These are phyloP conservation scores for Metschnikowia bowlesiae DNA, from an alignment of 805 yeast genomes.

Conservation along the genomic window DNA sequence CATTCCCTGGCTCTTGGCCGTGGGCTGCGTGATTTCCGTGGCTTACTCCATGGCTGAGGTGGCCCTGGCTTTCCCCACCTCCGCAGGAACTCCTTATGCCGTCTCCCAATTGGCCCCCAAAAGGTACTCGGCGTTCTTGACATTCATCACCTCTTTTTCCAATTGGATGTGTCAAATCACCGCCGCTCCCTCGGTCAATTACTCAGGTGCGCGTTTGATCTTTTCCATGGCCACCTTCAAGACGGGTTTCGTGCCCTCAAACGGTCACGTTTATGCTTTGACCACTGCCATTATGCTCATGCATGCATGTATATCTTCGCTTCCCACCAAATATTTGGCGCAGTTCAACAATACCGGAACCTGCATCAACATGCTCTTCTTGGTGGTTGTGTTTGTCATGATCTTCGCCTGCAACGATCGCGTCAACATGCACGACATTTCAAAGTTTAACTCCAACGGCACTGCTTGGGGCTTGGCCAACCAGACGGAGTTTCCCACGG, in stretches of 20 bases:
- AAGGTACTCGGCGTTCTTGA: constrained; percentile 45
- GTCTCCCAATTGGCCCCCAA: constrained; percentile 60
- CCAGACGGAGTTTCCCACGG: constrained; percentile 61
- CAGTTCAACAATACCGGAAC: constrained; percentile 49
- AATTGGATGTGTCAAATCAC: constrained; percentile 65
- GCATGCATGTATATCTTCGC: constrained; percentile 46
- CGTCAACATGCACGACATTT: constrained; percentile 20
- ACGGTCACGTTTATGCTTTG: constrained; percentile 49
- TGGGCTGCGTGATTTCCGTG: constrained; percentile 52
- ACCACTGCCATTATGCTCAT: constrained; percentile 48
- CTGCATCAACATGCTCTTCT: constrained; percentile 43
- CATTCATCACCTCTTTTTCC: constrained; percentile 63
- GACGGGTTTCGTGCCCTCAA: constrained; percentile 36
- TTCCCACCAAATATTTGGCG: constrained; percentile 55
- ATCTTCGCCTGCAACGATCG: constrained; percentile 52
- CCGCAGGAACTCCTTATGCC: constrained; percentile 68
- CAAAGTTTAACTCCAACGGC: constrained; percentile 47
- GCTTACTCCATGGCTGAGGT: constrained; percentile 63
- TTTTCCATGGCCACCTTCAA: constrained; percentile 45
- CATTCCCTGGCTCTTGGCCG: constrained; percentile 55
- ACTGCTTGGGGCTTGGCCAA: constrained; percentile 54
- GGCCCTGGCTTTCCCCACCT: constrained; percentile 61
- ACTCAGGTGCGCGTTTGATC: constrained; percentile 53
- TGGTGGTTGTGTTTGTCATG: constrained; percentile 50
- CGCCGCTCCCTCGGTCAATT: constrained; percentile 57